Evolutionary conservation across 2,329 filamentous ascomycete genomes (phyloP).

Genomic region (Claviceps sp.): DNA sequence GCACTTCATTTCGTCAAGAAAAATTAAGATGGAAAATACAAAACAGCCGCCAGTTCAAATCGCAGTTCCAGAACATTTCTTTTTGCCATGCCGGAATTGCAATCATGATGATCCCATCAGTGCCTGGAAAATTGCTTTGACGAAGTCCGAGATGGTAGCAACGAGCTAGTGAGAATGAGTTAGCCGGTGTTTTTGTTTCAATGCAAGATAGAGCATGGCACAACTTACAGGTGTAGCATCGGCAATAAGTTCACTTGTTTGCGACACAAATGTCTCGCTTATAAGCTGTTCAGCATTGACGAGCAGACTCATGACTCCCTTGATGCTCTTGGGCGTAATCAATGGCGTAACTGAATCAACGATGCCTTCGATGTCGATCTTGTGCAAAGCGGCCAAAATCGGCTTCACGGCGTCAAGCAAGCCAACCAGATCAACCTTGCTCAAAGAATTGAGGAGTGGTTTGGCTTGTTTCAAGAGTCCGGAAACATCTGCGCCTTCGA

Average conservation of each 20-base stretch:
- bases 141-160: constrained; percentile 19
- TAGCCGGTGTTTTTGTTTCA: not conserved
- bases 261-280: constrained; percentile 24
- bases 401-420: constrained; percentile 23
- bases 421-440: constrained; percentile 21
- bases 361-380: constrained; percentile 24
- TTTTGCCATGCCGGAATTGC: not conserved
- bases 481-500: constrained; percentile 24
- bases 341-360: constrained; percentile 25
- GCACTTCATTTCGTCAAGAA: too few relatives aligned
- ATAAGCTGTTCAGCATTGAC: constrained; percentile 26
- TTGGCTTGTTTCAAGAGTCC: constrained; percentile 21
- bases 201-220: not conserved
- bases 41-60: not conserved
- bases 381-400: constrained; percentile 22
- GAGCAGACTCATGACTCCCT: constrained; percentile 22
- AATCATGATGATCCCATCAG: constrained; percentile 10
- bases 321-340: constrained; percentile 25
- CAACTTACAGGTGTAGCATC: constrained; percentile 27
- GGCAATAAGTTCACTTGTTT: constrained; percentile 29
- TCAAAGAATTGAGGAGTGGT: constrained; percentile 22
- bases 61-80: not conserved
- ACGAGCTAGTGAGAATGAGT: constrained; percentile 13
- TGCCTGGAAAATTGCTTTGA: constrained; percentile 19
- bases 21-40: too few relatives aligned